Evolutionary conservation across 176 grass and related monocot species (phyloP).

Genomic region (Aegilops tauschii): DNA sequence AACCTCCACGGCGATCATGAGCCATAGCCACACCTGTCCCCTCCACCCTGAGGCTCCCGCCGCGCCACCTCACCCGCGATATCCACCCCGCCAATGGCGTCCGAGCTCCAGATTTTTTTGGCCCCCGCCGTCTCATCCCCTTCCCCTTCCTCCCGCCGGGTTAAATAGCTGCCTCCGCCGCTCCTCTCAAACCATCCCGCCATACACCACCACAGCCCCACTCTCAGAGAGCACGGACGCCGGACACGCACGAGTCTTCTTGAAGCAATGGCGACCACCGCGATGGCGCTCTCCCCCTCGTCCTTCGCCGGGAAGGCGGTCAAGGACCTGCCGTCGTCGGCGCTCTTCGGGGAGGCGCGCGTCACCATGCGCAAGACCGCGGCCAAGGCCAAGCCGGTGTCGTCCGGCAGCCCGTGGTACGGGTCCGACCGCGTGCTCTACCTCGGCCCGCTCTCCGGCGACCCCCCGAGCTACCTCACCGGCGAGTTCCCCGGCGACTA

Average conservation of each 20-base stretch:
- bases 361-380: conserved; percentile 65
- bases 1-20: background rate
- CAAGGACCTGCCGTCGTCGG: conserved; percentile 28
- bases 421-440: conserved; percentile 76
- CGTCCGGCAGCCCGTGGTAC: conserved; percentile 81
- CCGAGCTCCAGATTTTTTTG: conserved; percentile 16
- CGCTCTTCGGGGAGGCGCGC: conserved; percentile 35
- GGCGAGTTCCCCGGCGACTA: conserved; percentile 92
- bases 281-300: conserved; percentile 65
- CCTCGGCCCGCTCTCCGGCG: conserved; percentile 75
- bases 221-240: background rate
- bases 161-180: conserved; percentile 13
- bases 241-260: background rate
- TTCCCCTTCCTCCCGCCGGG: background rate
- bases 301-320: conserved; percentile 56
- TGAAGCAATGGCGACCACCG: conserved; percentile 31
- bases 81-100: conserved; percentile 31
- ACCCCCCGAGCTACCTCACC: conserved; percentile 71
- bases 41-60: background rate
- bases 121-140: background rate
- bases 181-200: conserved; percentile 13
- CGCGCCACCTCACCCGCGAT: background rate
- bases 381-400: conserved; percentile 36
- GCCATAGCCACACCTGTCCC: background rate
- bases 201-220: background rate